These are phyloP conservation scores for Solanum sitiens DNA, from an alignment of 257 asterid genomes.

Conservation along the genomic window DNA sequence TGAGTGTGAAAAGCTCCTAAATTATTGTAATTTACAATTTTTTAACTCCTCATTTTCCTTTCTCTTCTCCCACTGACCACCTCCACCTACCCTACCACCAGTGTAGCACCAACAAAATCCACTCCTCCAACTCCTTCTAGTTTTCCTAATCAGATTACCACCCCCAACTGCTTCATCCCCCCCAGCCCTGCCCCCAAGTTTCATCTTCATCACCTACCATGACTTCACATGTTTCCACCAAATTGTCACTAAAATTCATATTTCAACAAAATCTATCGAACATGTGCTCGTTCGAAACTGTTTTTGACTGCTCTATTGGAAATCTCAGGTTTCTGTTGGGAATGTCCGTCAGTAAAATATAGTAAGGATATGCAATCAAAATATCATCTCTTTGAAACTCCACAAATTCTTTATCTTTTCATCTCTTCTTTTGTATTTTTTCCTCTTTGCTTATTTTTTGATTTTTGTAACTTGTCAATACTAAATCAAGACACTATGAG, in stretches of 20 bases:
- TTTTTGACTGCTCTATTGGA: neutral
- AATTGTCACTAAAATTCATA: too few species aligned
- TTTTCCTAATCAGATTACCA: slow-evolving; percentile 16
- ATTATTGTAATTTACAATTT: neutral
- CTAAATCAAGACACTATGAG: neutral
- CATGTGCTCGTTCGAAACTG: neutral
- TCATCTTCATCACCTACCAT: neutral
- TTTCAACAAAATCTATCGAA: neutral
- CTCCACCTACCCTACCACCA: neutral
- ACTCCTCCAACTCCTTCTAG: slow-evolving; percentile 22
- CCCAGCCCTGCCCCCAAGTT: too few species aligned
- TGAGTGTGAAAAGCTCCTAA: neutral
- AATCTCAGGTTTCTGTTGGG: neutral
- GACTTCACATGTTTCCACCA: neutral
- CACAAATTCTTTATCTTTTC: neutral
- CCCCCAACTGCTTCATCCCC: neutral
- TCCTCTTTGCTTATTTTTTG: neutral
- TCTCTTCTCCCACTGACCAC: neutral
- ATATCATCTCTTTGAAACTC: neutral
- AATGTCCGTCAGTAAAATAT: neutral
- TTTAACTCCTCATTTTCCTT: neutral
- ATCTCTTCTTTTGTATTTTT: neutral
- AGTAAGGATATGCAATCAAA: neutral
- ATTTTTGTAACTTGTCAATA: neutral
- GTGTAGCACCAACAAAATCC: slow-evolving; percentile 18